Evolutionary conservation across 257 asterid genomes (phyloP).

Genomic region (Ajuga chamaepitys): DNA sequence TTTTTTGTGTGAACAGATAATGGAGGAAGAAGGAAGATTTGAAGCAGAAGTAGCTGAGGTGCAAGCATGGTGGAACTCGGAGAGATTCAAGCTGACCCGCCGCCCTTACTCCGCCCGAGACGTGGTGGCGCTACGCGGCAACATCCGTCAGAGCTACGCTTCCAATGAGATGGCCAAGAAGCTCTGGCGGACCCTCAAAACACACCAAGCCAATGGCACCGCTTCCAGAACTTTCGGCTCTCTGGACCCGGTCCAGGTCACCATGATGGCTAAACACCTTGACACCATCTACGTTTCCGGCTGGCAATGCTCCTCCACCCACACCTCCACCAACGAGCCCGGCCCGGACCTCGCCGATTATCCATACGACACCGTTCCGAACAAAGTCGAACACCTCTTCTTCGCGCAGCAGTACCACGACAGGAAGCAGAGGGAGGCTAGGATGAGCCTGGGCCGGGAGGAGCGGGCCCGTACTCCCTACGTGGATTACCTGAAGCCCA

Average conservation of each 20-base stretch:
- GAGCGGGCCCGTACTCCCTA: conserved; percentile 68
- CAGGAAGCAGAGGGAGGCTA: conserved; percentile 83
- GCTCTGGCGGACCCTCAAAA: conserved; percentile 90
- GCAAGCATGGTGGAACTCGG: conserved; percentile 97
- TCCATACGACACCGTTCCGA: conserved; percentile 95
- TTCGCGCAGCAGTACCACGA: conserved; percentile 95
- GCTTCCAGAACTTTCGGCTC: conserved; percentile 95
- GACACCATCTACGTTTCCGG: conserved; percentile 94
- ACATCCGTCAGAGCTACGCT: conserved; percentile 62
- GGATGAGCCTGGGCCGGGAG: conserved; percentile 73
- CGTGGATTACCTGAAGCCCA: conserved; percentile 83
- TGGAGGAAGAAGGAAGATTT: conserved; percentile 93
- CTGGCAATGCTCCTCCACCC: conserved; percentile 99
- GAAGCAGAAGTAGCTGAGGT: conserved; percentile 86
- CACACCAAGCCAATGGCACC: conserved; percentile 79
- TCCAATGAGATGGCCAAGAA: conserved; percentile 85
- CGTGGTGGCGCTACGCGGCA: conserved; percentile 85
- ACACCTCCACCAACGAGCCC: conserved; percentile 88
- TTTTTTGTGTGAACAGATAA: conserved; percentile 35
- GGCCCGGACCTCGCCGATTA: conserved; percentile 99
- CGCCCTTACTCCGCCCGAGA: conserved; percentile 94
- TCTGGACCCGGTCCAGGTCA: conserved; percentile 93
- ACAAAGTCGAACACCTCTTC: conserved; percentile 92
- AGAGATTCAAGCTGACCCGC: conserved; percentile 70
- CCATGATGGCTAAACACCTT: conserved; percentile 94